Conservation (phyloP, 805 yeast genomes). For the Schizosaccharomyces osmophilus region DNA sequence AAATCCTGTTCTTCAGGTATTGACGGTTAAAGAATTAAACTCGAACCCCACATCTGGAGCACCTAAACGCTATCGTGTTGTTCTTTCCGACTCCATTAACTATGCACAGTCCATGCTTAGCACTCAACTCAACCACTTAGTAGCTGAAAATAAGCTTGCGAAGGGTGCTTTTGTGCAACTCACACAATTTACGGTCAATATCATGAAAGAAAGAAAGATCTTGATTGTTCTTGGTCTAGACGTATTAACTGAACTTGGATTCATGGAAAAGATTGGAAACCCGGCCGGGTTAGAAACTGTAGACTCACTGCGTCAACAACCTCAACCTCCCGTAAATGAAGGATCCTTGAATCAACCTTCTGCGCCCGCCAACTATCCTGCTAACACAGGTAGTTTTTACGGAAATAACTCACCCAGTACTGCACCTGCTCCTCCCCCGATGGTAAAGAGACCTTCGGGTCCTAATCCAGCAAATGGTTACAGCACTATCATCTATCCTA, state of each 20-base stretch:
- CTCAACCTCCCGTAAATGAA: neutral
- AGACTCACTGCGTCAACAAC: neutral
- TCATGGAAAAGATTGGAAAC: constrained; percentile 6
- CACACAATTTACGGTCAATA: constrained; percentile 4
- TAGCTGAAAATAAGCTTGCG: constrained; percentile 1
- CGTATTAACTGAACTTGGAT: constrained; percentile 5
- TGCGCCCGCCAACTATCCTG: neutral
- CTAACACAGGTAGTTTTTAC: neutral
- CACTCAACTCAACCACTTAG: constrained; percentile 4
- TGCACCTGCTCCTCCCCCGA: constrained; percentile 1
- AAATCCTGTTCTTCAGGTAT: constrained; percentile 5
- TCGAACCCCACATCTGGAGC: constrained; percentile 5
- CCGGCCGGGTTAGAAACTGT: constrained; percentile 4
- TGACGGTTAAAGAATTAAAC: constrained; percentile 6
- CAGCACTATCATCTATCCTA: constrained; percentile 30
- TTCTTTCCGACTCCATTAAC: constrained; percentile 8
- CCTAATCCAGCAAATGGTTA: neutral
- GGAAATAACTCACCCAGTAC: neutral
- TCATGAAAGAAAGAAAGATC: constrained; percentile 5
- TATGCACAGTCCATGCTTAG: constrained; percentile 7
- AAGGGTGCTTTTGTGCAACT: constrained; percentile 6
- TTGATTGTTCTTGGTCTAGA: constrained; percentile 5
- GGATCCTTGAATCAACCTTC: neutral
- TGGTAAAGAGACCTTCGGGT: neutral
- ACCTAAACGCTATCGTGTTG: constrained; percentile 7